phyloP scores from a whole-genome alignment of 176 grass and related monocot species.

The Eremochloa ophiuroides region DNA sequence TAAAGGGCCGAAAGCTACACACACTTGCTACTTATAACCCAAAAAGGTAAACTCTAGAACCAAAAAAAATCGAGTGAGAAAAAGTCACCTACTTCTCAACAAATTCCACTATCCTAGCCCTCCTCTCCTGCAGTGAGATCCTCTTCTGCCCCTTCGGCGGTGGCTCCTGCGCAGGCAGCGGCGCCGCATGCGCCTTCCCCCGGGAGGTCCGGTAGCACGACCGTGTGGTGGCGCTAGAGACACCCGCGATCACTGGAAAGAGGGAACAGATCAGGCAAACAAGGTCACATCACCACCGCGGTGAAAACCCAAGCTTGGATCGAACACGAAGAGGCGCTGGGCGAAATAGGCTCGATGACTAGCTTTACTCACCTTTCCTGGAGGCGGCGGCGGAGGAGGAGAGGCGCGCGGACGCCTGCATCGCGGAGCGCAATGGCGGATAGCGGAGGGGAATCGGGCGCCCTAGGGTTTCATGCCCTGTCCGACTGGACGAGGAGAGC shows the following conservation, averaged over 20 bases:
- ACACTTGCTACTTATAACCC: not conserved
- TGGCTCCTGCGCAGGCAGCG: conserved; percentile 40
- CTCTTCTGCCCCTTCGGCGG: conserved; percentile 32
- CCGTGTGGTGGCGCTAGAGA: conserved; percentile 22
- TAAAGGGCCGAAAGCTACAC: not conserved
- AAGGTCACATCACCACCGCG: not conserved
- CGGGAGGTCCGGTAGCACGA: conserved; percentile 31
- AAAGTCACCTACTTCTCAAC: conserved; percentile 47
- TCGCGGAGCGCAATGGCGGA: conserved; percentile 22
- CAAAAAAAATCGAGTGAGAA: not conserved
- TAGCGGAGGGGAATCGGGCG: not conserved
- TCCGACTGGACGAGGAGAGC: not conserved
- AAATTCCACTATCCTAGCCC: conserved; percentile 37
- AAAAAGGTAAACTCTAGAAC: not conserved
- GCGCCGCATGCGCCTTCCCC: conserved; percentile 53
- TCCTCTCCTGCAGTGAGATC: conserved; percentile 39
- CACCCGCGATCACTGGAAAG: conserved; percentile 38
- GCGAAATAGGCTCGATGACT: not conserved
- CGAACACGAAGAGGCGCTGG: not conserved
- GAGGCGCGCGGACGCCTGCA: conserved; percentile 61
- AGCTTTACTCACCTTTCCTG: conserved; percentile 45
- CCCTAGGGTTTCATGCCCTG: conserved; percentile 25
- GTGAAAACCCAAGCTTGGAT: not conserved
- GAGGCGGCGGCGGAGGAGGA: conserved; percentile 34
- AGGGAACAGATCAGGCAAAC: not conserved